A percentile compares a stretch with the other conserved stretches of the same genome.
Conservation (phyloP, 306 rosid species). For the Nissolia schottii region DNA sequence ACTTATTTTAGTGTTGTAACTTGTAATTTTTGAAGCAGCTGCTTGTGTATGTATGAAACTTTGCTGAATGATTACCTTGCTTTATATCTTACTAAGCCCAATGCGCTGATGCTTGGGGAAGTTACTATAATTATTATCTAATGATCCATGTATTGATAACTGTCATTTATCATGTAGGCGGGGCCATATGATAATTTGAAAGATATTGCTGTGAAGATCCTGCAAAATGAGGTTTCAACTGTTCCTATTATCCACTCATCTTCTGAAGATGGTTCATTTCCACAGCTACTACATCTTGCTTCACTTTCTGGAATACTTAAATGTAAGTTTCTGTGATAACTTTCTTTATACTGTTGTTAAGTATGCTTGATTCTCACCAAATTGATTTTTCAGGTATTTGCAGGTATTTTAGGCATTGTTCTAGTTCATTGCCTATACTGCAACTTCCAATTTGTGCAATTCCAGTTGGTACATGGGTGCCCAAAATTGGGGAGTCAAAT, state of each 20-base stretch:
- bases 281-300: conserved; percentile 90
- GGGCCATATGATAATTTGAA: conserved; percentile 88
- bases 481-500: conserved; percentile 88
- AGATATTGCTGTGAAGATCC: conserved; percentile 73
- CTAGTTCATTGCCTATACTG: conserved; percentile 82
- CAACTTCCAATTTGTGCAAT: conserved; percentile 79
- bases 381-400: conserved; percentile 83
- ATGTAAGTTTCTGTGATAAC: conserved; percentile 46
- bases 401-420: conserved; percentile 85
- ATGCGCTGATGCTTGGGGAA: not conserved
- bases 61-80: not conserved
- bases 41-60: not conserved
- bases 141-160: not conserved
- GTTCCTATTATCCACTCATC: conserved; percentile 81
- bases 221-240: conserved; percentile 85
- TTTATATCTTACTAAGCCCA: not conserved
- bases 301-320: conserved; percentile 88
- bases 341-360: conserved; percentile 5
- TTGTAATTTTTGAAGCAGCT: not conserved
- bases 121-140: not conserved
- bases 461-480: conserved; percentile 98
- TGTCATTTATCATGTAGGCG: conserved; percentile 51
- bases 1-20: conserved; percentile 5
- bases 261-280: conserved; percentile 83
- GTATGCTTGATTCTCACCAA: conserved; percentile 34